These are phyloP conservation scores for Hypoxylon sp. DNA, from an alignment of 2,329 filamentous ascomycete genomes.

Conservation along the genomic window DNA sequence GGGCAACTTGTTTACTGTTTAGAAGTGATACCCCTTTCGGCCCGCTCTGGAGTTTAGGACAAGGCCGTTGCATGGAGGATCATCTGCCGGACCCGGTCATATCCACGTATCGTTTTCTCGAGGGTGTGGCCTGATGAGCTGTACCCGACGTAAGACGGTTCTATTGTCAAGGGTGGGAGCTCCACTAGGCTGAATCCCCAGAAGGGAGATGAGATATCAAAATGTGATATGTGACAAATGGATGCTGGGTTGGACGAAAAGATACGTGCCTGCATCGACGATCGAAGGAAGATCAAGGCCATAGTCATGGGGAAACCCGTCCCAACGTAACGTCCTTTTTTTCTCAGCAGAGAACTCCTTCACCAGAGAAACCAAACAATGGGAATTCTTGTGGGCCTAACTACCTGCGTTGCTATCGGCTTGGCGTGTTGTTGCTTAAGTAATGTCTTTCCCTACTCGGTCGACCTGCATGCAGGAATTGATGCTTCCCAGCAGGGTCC, in stretches of 20 bases:
- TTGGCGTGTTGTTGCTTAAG: conserved; percentile 36
- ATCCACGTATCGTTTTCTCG: conserved; percentile 27
- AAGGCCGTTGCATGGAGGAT: conserved; percentile 27
- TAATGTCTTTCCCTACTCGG: conserved; percentile 37
- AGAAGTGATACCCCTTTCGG: conserved; percentile 36
- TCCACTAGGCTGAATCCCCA: conserved; percentile 33
- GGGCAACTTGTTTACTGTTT: conserved; percentile 27
- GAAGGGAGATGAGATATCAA: conserved; percentile 34
- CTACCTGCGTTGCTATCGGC: conserved; percentile 35
- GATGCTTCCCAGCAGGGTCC: conserved; percentile 25
- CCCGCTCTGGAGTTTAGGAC: conserved; percentile 19
- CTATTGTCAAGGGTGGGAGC: conserved; percentile 26
- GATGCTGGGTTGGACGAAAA: conserved; percentile 32
- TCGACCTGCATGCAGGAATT: conserved; percentile 38
- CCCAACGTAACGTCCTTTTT: conserved; percentile 26
- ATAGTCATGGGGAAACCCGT: conserved; percentile 31
- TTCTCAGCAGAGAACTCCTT: conserved; percentile 14
- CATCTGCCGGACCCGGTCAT: conserved; percentile 28
- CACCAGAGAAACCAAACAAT: conserved; percentile 23
- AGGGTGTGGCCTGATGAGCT: conserved; percentile 33
- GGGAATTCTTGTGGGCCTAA: conserved; percentile 26
- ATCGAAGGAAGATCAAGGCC: conserved; percentile 35
- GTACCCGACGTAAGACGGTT: conserved; percentile 33
- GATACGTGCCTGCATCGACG: conserved; percentile 36
- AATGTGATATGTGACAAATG: conserved; percentile 38